Base-by-base conservation (phyloP, 1,139 yeast genomes). In the Yamadazyma songkhlaensis region DNA sequence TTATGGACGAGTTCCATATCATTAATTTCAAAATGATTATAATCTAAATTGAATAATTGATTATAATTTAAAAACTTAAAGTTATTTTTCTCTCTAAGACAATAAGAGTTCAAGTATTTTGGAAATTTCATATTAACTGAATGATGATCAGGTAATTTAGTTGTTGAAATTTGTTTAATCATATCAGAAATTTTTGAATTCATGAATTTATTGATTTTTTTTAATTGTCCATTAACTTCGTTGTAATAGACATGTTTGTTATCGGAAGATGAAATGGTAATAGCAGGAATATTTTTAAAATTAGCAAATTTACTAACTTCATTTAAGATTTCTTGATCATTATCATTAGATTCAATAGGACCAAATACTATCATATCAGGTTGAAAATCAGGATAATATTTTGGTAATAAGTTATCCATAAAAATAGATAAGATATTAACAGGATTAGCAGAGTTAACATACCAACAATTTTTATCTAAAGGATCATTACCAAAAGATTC, bases 341-440 rank as follows among this genome's bases (percentile, higher is more conserved):
- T 43, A 36, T 39, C 7, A 15, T 27, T 9, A 2, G 67, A 67
- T 43, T 62, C 68, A 38, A 62, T 58, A 3, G 76, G 74, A 1
- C 76, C 74, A 11, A 67, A 38, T 12, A 72, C 37, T 2, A 71
- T 60, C 48, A 71, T 53, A 45, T 72, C 76, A 1, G 69, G 62
- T 3, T 48, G 42, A 39, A 61, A 55, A 9, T 53, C 51, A 0
- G 64, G 56, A 40, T 62, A 59, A 40, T 47, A 52, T 3, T 38
- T 37, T 2, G 73, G 72, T 13, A 69, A 43, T 29, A 72, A 50
- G 13, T 57, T 51, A 39, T 65, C 65, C 25, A 64, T 44, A 2
- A 63, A 70, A 22, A 65, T 52, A 6, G 61, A 46, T 31, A 69
- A 51, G 1, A 62, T 40, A 28, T 59, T 60, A 22, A 62, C 34